Evolutionary conservation across 352 stramenopile genomes (phyloP).

Genomic region (Peronospora destructor): DNA sequence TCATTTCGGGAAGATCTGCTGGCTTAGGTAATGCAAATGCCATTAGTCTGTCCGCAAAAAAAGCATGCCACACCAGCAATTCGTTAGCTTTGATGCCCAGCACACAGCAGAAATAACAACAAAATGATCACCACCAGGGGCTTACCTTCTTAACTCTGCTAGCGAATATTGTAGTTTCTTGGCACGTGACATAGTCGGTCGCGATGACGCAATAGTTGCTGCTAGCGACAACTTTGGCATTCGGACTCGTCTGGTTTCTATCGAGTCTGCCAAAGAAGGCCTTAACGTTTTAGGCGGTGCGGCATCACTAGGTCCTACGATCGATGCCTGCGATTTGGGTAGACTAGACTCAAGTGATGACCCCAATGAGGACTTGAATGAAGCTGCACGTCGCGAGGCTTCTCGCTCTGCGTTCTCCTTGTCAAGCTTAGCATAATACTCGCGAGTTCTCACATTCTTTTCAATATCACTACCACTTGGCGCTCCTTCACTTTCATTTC

Average conservation of each 20-base stretch:
- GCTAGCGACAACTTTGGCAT: constrained; percentile 23
- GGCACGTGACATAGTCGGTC: constrained; percentile 10
- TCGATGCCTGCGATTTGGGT: constrained; percentile 16
- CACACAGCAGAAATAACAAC: not conserved
- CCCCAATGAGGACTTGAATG: constrained; percentile 50
- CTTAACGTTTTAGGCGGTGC: constrained; percentile 15
- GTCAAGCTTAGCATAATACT: constrained; percentile 54
- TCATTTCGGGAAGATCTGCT: constrained; percentile 58
- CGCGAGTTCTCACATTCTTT: constrained; percentile 41
- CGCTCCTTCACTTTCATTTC: constrained; percentile 15
- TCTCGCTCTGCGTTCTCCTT: constrained; percentile 47
- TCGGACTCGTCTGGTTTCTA: constrained; percentile 10
- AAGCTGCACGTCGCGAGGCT: constrained; percentile 25
- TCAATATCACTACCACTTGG: constrained; percentile 17
- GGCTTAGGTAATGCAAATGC: constrained; percentile 31
- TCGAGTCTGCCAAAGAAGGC: constrained; percentile 12
- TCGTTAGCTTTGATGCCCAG: constrained; percentile 8
- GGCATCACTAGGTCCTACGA: constrained; percentile 17
- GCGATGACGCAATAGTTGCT: constrained; percentile 19
- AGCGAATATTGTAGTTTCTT: constrained; percentile 58
- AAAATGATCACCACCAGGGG: not conserved
- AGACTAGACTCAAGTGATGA: constrained; percentile 25
- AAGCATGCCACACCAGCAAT: not conserved
- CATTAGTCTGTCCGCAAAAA: constrained; percentile 27
- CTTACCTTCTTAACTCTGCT: constrained; percentile 45